Conservation (phyloP, 2,329 filamentous ascomycete genomes). For the Aspergillus ustus region DNA sequence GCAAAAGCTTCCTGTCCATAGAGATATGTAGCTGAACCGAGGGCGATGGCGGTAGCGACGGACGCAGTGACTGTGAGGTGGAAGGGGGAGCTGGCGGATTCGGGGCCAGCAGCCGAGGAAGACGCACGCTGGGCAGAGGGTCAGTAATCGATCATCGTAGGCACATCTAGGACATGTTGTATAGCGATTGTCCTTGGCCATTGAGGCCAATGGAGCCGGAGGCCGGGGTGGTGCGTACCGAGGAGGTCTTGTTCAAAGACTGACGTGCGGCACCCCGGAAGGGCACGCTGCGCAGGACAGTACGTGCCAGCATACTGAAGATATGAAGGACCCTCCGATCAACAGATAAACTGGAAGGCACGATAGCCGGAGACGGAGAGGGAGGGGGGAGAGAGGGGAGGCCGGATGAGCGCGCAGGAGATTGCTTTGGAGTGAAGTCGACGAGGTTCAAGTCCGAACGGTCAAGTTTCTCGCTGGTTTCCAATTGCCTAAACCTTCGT, state of each 20-base stretch:
- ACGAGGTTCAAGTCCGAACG: constrained; percentile 39
- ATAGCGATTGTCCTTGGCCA: constrained; percentile 35
- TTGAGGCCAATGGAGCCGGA: constrained; percentile 35
- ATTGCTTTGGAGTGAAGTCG: constrained; percentile 41
- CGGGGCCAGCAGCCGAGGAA: constrained; percentile 70
- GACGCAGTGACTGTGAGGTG: constrained; percentile 84
- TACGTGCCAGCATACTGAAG: constrained; percentile 87
- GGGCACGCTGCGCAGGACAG: constrained; percentile 86
- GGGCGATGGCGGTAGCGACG: constrained; percentile 82
- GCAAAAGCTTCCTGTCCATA: constrained; percentile 88
- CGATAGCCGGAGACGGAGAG: constrained; percentile 37
- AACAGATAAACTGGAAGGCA: constrained; percentile 36
- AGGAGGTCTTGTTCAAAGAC: constrained; percentile 71
- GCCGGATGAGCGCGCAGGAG: constrained; percentile 34
- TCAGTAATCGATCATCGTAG: constrained; percentile 39
- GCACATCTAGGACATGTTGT: constrained; percentile 28
- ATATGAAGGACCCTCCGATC: constrained; percentile 44
- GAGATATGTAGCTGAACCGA: constrained; percentile 89
- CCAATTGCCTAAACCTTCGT: constrained; percentile 42
- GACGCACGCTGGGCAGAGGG: constrained; percentile 63
- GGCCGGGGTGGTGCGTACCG: constrained; percentile 67
- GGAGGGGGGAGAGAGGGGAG: constrained; percentile 32
- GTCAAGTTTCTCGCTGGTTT: constrained; percentile 41
- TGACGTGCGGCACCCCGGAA: constrained; percentile 77
- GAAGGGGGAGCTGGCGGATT: constrained; percentile 74